These are phyloP conservation scores for Kwoniella pini DNA, from an alignment of 768 basidiomycete species.

Conservation along the genomic window DNA sequence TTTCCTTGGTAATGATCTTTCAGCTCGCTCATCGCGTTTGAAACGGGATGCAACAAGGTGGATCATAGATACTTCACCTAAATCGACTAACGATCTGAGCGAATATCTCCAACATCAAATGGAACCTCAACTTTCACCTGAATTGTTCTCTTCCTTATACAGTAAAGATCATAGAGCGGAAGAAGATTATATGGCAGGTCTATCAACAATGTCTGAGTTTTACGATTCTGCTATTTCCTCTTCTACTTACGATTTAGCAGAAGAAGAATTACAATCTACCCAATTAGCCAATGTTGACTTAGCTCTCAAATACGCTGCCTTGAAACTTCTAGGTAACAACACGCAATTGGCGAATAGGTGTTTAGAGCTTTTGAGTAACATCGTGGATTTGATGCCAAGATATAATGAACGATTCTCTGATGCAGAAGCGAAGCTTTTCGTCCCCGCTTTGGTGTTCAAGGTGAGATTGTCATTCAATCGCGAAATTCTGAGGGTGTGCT, in stretches of 20 bases:
- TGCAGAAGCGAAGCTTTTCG: conserved; percentile 79
- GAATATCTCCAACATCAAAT: conserved; percentile 87
- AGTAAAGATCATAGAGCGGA: conserved; percentile 95
- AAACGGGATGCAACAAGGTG: conserved; percentile 74
- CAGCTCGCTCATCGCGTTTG: conserved; percentile 65
- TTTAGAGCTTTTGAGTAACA: conserved; percentile 78
- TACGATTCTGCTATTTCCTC: conserved; percentile 67
- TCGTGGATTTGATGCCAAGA: conserved; percentile 69
- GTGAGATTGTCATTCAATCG: conserved; percentile 57
- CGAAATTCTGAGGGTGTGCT: background rate
- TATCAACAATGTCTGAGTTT: conserved; percentile 73
- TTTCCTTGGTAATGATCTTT: conserved; percentile 62
- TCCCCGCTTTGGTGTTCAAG: conserved; percentile 87
- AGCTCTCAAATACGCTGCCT: conserved; percentile 86
- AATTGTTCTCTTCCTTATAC: conserved; percentile 75
- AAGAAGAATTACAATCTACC: conserved; percentile 63
- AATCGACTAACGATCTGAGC: conserved; percentile 74
- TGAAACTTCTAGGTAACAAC: conserved; percentile 85
- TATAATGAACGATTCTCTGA: conserved; percentile 78
- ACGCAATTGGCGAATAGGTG: conserved; percentile 85
- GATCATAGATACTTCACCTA: conserved; percentile 81
- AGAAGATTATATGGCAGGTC: conserved; percentile 82
- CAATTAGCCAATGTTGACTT: conserved; percentile 87
- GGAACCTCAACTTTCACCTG: conserved; percentile 77
- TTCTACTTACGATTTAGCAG: conserved; percentile 55